Evolutionary conservation across 805 yeast genomes (phyloP), one percentile per base, ranked within the genome.

Genomic region (Sporopachydermia quercuum): DNA sequence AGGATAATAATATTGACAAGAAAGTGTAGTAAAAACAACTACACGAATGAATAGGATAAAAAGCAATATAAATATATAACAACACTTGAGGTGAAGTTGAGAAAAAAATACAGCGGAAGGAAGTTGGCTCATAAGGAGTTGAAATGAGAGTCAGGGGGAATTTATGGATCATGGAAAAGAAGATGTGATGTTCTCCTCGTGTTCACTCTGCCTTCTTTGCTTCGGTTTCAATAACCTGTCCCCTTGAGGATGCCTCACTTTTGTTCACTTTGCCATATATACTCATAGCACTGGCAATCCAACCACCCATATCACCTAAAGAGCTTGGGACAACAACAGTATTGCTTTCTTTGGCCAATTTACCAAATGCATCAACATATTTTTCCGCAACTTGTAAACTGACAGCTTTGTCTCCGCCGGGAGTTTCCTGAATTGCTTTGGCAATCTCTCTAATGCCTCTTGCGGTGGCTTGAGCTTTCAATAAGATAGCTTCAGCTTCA

Each of bases 301-400:
- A 68, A 18, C 74, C 65, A 38, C 87, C 76, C 55, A 83, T 61
- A 50, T 83, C 86, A 46, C 81, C 78, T 54, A 83, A 58, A 41
- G 77, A 78, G 6, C 85, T 70, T 13, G 94, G 94, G 17, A 83
- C 67, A 30, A 83, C 77, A 14, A 84, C 68, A 1, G 91, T 79
- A 52, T 80, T 83, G 19, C 78, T 61, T 56, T 81, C 89, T 62
- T 83, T 82, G 17, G 94, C 94, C 50, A 83, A 65, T 49, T 82
- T 76, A 38, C 80, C 78, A 54, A 84, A 83, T 19, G 89, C 83
- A 40, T 76, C 80, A 44, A 83, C 81, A 55, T 83, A 83, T 53
- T 78, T 80, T 53, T 80, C 87, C 13, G 94, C 94, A 35, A 83
- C 76, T 56, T 78, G 85, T 46, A 84, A 66, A 15, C 78, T 63